Percentiles rank a stretch among this genome's conserved stretches.
phyloP scores from a whole-genome alignment of 2,329 filamentous ascomycete species.

The Fusarium nodosum region DNA sequence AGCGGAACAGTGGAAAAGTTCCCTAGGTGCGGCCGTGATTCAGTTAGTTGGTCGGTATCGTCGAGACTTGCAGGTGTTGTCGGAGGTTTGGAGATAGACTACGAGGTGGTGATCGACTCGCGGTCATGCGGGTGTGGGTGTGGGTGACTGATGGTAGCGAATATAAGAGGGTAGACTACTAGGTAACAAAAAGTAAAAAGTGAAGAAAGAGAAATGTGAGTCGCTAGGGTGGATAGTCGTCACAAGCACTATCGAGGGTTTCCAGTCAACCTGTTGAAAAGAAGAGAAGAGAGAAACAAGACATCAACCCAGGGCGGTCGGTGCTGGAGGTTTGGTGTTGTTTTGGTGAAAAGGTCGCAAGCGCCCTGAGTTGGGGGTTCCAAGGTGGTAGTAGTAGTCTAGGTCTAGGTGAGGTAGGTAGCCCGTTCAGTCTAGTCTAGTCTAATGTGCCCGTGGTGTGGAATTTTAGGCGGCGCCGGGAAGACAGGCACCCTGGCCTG shows the following conservation, averaged over 20 bases:
- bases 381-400: conserved; percentile 40
- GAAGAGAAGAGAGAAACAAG: conserved; percentile 31
- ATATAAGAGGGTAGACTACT: conserved; percentile 2
- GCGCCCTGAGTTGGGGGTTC: conserved; percentile 47
- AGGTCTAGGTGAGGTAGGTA: neutral
- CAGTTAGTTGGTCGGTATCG: conserved; percentile 36
- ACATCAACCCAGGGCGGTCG: conserved; percentile 45
- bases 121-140: conserved; percentile 12
- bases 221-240: conserved; percentile 35
- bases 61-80: conserved; percentile 19
- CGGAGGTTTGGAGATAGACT: conserved; percentile 1
- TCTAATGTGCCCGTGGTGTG: conserved; percentile 41
- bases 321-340: conserved; percentile 45
- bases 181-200: conserved; percentile 5
- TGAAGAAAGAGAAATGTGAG: conserved; percentile 6
- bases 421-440: neutral
- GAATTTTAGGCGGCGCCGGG: conserved; percentile 47
- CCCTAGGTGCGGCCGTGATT: conserved; percentile 35
- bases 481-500: conserved; percentile 34
- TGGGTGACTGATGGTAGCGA: conserved; percentile 5
- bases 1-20: conserved; percentile 19
- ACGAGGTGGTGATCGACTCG: conserved; percentile 12
- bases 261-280: conserved; percentile 15
- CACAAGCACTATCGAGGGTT: conserved; percentile 13
- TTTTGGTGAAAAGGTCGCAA: conserved; percentile 52